phyloP scores from a whole-genome alignment of 164 flowering plant genomes.

The Chimonanthus praecox region DNA sequence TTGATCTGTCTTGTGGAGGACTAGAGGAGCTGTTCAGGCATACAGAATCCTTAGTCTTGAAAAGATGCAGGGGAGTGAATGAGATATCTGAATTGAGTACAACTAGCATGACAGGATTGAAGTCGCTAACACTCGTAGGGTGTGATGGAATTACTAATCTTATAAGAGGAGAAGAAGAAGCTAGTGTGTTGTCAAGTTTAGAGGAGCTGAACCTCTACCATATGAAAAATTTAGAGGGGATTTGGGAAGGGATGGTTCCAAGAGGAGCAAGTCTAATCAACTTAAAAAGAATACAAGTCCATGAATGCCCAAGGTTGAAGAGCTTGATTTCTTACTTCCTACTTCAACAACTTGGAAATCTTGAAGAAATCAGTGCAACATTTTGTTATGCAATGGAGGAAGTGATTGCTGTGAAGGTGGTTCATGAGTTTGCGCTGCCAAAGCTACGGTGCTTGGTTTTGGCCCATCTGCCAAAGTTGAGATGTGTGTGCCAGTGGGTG shows the following conservation, averaged over 20 bases:
- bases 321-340: neutral
- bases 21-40: neutral
- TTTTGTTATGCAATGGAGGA: neutral
- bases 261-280: conserved; percentile 1
- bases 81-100: neutral
- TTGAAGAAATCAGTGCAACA: neutral
- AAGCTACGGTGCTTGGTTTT: neutral
- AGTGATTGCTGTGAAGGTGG: neutral
- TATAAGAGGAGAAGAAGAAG: neutral
- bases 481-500: neutral
- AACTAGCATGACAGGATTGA: neutral
- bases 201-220: neutral
- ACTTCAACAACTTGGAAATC: neutral
- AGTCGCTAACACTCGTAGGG: neutral
- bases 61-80: neutral
- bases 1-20: neutral
- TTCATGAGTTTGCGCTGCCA: neutral
- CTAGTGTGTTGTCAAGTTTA: neutral
- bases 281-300: neutral
- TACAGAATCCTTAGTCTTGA: neutral
- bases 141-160: neutral
- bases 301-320: neutral
- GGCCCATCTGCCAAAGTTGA: neutral
- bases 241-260: neutral
- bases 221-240: neutral